Conservation (phyloP, 1,284 basidiomycete species). For the Hypsizygus ulmarius region DNA sequence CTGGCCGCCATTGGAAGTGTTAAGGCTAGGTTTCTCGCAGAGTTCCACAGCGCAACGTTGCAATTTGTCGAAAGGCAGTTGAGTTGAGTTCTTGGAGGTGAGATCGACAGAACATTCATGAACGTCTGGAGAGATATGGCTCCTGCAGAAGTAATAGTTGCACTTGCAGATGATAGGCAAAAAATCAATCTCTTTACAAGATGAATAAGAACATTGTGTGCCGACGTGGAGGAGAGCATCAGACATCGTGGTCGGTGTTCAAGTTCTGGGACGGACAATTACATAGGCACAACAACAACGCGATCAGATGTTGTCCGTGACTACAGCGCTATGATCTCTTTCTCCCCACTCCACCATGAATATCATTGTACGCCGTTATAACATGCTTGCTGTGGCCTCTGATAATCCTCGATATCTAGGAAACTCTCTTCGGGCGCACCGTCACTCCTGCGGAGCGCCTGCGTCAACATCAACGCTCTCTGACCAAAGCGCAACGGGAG, state of each 20-base stretch:
- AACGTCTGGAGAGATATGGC: slow-evolving; percentile 54
- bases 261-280: not conserved
- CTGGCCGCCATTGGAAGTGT: slow-evolving; percentile 34
- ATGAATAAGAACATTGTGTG: slow-evolving; percentile 49
- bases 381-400: slow-evolving; percentile 3
- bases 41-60: slow-evolving; percentile 46
- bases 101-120: slow-evolving; percentile 49
- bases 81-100: slow-evolving; percentile 4
- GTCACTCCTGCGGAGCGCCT: slow-evolving; percentile 95
- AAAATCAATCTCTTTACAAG: slow-evolving; percentile 59
- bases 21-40: slow-evolving; percentile 57
- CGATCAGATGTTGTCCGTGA: slow-evolving; percentile 2
- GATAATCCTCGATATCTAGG: slow-evolving; percentile 44
- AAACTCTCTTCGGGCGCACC: slow-evolving; percentile 91
- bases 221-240: slow-evolving; percentile 36
- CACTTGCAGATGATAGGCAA: slow-evolving; percentile 64
- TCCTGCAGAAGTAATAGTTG: slow-evolving; percentile 49
- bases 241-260: slow-evolving; percentile 8
- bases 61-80: slow-evolving; percentile 28
- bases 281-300: slow-evolving; percentile 28
- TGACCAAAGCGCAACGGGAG: slow-evolving; percentile 96
- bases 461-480: slow-evolving; percentile 92
- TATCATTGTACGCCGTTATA: slow-evolving; percentile 55
- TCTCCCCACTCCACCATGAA: slow-evolving; percentile 51
- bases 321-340: slow-evolving; percentile 7